Evolutionary conservation across 768 basidiomycete genomes (phyloP), one percentile per base, ranked within the genome.

Genomic region (Strobilomyces confusus): DNA sequence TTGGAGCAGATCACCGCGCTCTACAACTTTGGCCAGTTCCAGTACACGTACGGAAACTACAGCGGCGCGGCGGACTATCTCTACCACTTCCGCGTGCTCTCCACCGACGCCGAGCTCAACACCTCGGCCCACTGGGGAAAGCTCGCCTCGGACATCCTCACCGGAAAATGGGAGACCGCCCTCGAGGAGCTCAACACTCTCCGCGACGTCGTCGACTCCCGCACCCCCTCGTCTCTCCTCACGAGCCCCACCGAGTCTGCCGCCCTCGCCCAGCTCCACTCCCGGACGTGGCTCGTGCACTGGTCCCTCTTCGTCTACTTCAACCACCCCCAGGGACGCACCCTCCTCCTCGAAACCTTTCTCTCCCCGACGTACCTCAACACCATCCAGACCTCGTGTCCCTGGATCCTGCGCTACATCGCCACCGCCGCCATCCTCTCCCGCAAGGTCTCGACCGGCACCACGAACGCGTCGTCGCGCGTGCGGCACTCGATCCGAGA

Each of bases 291-390:
- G 94, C 81, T 95, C 55, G 84, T 92, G 8, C 97, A 98, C 73
- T 99, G 95, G 97, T 91, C 89, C 1, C 84, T 99, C 45, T 98
- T 98, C 70, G 93, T 98, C 51, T 98, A 95, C 75, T 99, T 94
- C 78, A 98, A 97, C 75, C 92, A 98, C 72, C 84, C 86, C 0
- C 84, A 94, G 62, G 94, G 92, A 25, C 86, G 94, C 38, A 90
- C 89, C 0, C 83, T 92, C 17, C 85, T 98, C 52, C 86, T 99
- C 61, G 97, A 98, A 67, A 92, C 91, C 1, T 99, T 98, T 86
- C 87, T 98, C 67, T 81, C 89, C 19, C 95, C 95, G 2, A 89
- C 90, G 1, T 98, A 98, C 77, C 88, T 99, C 69, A 97, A 98
- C 76, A 98, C 97, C 13, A 95, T 98, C 69, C 97, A 98, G 71